Conservation (phyloP, 2,329 filamentous ascomycete genomes). For the Sporothrix inflata region DNA sequence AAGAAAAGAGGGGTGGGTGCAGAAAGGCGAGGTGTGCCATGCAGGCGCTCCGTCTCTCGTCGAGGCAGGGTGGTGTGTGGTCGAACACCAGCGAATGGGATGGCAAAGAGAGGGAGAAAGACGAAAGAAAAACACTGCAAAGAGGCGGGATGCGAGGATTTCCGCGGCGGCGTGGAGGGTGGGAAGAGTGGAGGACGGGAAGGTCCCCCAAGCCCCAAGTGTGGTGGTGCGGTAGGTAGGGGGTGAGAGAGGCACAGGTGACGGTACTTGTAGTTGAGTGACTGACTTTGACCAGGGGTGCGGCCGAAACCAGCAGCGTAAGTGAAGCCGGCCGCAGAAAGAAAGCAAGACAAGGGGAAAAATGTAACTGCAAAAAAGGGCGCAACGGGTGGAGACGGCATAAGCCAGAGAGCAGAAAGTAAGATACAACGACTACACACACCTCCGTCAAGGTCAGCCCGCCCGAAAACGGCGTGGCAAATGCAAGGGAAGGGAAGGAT, state of each 20-base stretch:
- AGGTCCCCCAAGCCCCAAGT: neutral
- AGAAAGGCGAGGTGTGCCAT: slow-evolving; percentile 15
- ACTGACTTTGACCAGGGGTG: neutral
- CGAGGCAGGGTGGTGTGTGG: neutral
- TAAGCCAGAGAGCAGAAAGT: neutral
- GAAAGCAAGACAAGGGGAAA: neutral
- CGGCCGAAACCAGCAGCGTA: neutral
- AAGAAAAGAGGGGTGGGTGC: neutral
- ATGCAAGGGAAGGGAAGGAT: neutral
- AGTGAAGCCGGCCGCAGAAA: neutral
- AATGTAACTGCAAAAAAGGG: neutral
- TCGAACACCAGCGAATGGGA: neutral
- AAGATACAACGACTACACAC: neutral
- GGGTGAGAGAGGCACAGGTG: neutral
- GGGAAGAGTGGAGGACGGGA: slow-evolving; percentile 1
- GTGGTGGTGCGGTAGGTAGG: neutral
- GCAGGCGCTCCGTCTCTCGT: neutral
- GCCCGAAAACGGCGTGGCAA: slow-evolving; percentile 17
- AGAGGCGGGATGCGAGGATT: neutral
- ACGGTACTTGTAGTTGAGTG: neutral
- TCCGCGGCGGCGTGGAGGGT: neutral
- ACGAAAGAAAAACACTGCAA: neutral
- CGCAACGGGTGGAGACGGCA: slow-evolving; percentile 13
- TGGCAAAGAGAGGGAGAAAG: neutral
- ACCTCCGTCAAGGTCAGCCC: neutral